Percentiles rank a stretch among this genome's conserved stretches.
These are phyloP conservation scores for Corymbia citriodora DNA, from an alignment of 441 rosid genomes.

Conservation along the genomic window DNA sequence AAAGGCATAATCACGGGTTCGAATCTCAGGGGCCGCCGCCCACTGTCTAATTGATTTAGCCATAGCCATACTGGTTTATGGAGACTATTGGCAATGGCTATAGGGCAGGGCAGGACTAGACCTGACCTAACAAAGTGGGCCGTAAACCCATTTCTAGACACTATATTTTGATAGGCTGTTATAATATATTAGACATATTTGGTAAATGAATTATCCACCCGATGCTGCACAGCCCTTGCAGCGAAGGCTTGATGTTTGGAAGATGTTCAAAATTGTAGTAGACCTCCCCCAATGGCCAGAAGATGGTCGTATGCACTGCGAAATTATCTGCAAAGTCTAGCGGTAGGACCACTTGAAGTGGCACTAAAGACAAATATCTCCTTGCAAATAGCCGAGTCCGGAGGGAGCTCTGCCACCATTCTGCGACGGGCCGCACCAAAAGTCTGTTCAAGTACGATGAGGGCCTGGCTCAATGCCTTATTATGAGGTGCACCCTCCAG, in stretches of 20 bases:
- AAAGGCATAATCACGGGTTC: neutral
- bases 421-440: neutral
- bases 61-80: no score
- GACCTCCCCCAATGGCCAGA: neutral
- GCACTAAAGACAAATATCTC: neutral
- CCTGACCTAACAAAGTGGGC: neutral
- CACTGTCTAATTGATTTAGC: neutral
- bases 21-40: neutral
- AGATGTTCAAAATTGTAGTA: neutral
- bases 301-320: neutral
- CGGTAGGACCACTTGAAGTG: neutral
- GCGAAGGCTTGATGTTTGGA: neutral
- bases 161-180: accelerated
- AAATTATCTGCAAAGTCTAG: neutral
- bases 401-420: neutral
- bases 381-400: neutral
- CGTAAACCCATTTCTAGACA: neutral
- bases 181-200: neutral
- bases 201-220: accelerated
- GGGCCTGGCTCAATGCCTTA: neutral
- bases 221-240: neutral
- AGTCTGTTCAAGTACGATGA: neutral
- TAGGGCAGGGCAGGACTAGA: neutral
- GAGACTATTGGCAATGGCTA: neutral
- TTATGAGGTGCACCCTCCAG: neutral